Conservation (phyloP, 805 yeast genomes). For the Lipomyces kockii region DNA sequence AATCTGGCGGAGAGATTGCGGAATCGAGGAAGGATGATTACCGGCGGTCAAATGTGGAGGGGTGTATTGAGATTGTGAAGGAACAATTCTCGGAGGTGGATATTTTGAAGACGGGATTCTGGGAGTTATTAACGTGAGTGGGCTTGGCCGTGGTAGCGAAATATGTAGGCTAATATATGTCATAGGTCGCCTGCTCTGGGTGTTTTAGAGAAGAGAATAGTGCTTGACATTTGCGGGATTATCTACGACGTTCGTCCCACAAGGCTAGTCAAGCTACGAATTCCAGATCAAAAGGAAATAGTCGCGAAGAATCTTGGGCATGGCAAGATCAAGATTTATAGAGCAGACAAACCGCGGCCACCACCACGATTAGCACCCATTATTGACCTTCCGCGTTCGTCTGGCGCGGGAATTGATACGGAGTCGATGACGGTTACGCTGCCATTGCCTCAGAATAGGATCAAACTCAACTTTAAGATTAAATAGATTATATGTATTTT, state of each 20-base stretch:
- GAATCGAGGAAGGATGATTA: constrained; percentile 63
- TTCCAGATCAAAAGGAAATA: constrained; percentile 68
- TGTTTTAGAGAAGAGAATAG: constrained; percentile 60
- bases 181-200: constrained; percentile 59
- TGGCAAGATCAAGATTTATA: constrained; percentile 56
- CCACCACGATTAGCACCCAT: neutral
- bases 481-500: neutral
- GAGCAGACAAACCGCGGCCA: constrained; percentile 17
- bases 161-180: neutral
- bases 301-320: constrained; percentile 60
- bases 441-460: constrained; percentile 11
- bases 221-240: constrained; percentile 69
- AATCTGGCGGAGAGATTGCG: constrained; percentile 52
- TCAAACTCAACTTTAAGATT: constrained; percentile 4
- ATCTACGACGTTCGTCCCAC: constrained; percentile 66
- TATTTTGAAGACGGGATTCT: constrained; percentile 63
- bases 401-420: neutral
- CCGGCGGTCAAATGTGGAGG: constrained; percentile 66
- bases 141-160: neutral
- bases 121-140: constrained; percentile 58
- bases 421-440: constrained; percentile 6
- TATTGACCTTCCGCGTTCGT: neutral
- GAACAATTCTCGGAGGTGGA: constrained; percentile 57
- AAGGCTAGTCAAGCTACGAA: constrained; percentile 62
- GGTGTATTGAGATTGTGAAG: constrained; percentile 67